Evolutionary conservation across 176 grass and related monocot species (phyloP).

Genomic region (Sorghum bicolor): DNA sequence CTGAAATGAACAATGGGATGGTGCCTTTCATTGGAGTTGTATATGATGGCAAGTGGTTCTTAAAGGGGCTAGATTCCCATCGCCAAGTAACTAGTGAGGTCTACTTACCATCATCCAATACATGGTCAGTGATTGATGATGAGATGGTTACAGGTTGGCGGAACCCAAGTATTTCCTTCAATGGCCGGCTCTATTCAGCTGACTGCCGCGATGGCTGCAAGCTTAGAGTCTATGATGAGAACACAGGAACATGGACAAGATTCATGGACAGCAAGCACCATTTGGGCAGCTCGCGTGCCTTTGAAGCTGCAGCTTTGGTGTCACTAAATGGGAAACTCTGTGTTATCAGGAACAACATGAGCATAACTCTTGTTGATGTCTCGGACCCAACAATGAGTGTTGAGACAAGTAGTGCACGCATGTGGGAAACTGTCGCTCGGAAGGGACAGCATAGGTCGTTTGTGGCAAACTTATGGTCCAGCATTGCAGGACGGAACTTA

Average conservation of each 20-base stretch:
- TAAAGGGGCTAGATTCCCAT: slow-evolving; percentile 73
- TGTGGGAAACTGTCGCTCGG: slow-evolving; percentile 70
- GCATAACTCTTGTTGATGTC: slow-evolving; percentile 75
- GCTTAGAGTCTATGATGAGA: slow-evolving; percentile 69
- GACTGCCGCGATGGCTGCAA: slow-evolving; percentile 86
- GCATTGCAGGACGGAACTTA: slow-evolving; percentile 59
- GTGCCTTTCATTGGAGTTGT: slow-evolving; percentile 88
- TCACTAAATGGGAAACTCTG: slow-evolving; percentile 74
- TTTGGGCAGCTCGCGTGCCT: slow-evolving; percentile 61
- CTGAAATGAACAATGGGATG: slow-evolving; percentile 86
- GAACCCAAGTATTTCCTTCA: slow-evolving; percentile 70
- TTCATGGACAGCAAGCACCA: slow-evolving; percentile 76
- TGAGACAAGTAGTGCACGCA: slow-evolving; percentile 51
- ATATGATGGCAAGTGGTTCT: slow-evolving; percentile 72
- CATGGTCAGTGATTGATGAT: slow-evolving; percentile 55
- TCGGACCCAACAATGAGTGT: slow-evolving; percentile 36
- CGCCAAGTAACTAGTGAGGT: slow-evolving; percentile 65
- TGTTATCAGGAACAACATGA: slow-evolving; percentile 84
- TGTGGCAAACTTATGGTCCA: slow-evolving; percentile 70
- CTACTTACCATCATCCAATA: slow-evolving; percentile 52
- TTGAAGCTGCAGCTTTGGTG: slow-evolving; percentile 83
- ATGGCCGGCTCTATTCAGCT: slow-evolving; percentile 64
- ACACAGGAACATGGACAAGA: slow-evolving; percentile 60
- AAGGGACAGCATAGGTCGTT: slow-evolving; percentile 61
- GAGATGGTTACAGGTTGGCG: slow-evolving; percentile 82